Conservation (phyloP, 306 rosid genomes). For the Cyamopsis tetragonoloba region DNA sequence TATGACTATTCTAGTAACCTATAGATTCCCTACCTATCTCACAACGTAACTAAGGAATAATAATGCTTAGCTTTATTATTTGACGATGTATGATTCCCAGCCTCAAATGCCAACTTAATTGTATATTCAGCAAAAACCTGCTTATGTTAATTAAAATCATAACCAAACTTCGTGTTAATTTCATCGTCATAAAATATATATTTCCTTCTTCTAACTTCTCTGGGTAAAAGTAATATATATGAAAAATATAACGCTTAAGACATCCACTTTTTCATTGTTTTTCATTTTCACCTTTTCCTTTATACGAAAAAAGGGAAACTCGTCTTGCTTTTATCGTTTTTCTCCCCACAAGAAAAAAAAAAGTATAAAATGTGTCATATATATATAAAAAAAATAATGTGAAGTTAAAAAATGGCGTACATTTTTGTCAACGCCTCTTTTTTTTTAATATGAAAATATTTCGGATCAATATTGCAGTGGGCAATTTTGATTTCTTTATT, state of each 20-base stretch:
- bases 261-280: neutral
- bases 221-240: neutral
- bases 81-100: conserved; percentile 12
- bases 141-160: neutral
- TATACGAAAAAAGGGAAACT: neutral
- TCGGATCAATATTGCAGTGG: neutral
- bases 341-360: no score
- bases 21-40: conserved; percentile 34
- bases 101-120: neutral
- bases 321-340: neutral
- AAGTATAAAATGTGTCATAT: neutral
- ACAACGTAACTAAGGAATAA: conserved; percentile 14
- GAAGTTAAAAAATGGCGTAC: neutral
- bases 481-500: neutral
- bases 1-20: conserved; percentile 35
- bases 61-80: conserved; percentile 30
- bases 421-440: neutral
- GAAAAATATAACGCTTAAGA: neutral
- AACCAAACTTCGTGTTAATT: neutral
- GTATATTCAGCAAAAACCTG: neutral
- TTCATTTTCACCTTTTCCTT: neutral
- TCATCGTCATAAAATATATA: neutral
- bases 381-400: neutral
- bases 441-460: neutral
- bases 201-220: neutral